phyloP scores from a whole-genome alignment of 805 yeast species.

The Metschnikowia matae region DNA sequence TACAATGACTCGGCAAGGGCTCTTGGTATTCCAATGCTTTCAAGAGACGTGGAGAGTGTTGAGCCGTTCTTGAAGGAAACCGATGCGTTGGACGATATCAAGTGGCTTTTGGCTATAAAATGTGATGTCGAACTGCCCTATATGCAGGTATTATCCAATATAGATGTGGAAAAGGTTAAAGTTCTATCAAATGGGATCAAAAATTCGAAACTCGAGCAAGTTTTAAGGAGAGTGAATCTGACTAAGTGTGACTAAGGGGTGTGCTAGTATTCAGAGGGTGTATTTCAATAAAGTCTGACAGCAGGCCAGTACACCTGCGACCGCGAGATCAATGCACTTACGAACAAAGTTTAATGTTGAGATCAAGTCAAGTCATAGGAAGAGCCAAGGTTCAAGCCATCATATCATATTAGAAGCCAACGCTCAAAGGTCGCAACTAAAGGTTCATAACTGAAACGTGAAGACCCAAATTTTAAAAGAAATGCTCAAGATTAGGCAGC shows the following conservation, averaged over 20 bases:
- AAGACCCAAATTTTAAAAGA: background rate
- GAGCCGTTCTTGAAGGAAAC: background rate
- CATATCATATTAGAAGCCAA: too few species aligned
- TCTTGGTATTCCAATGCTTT: background rate
- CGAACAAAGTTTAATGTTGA: background rate
- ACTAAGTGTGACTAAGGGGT: too few species aligned
- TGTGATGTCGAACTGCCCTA: slow-evolving; percentile 14
- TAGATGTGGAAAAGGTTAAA: background rate
- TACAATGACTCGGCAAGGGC: background rate
- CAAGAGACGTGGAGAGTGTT: background rate
- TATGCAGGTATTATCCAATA: slow-evolving; percentile 1
- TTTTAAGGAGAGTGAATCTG: background rate
- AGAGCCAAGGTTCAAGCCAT: too few species aligned
- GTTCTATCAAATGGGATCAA: background rate
- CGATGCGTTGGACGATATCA: slow-evolving; percentile 3
- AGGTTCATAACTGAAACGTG: too few species aligned
- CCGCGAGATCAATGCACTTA: background rate
- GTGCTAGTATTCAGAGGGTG: too few species aligned
- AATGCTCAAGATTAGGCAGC: slow-evolving; percentile 23
- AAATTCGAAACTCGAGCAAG: background rate
- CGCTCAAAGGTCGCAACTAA: too few species aligned
- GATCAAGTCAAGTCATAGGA: too few species aligned
- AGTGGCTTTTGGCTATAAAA: slow-evolving; percentile 15
- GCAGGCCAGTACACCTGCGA: slow-evolving; percentile 4
- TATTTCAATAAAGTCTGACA: background rate